Evolutionary conservation across 2,329 filamentous ascomycete species (phyloP), one percentile per base, ranked within the genome.

Genomic region (Fusarium odoratissimum): DNA sequence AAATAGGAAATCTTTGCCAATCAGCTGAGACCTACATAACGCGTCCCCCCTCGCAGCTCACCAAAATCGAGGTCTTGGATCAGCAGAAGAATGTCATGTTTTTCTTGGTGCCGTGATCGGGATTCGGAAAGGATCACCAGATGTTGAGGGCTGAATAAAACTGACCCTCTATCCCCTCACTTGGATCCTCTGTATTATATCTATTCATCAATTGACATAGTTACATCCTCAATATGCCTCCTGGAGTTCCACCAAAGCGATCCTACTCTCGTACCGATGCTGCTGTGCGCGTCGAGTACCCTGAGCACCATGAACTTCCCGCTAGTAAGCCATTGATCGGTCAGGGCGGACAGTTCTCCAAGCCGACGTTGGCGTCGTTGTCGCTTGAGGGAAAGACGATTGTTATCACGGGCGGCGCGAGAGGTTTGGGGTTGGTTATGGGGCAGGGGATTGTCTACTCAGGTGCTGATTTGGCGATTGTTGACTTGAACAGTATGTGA

Each of bases 401-500:
- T 54, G 86, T 98, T 35, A 92, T 98, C 23, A 98, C 95, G 0
- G 95, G 95, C 52, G 95, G 95, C 79, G 95, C 95, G 28, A 88
- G 95, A 80, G 95, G 95, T 8, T 83, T 98, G 64, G 95, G 95
- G 35, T 85, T 98, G 65, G 95, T 97, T 72, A 97, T 98, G 93
- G 93, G 92, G 60, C 95, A 97, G 84, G 95, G 93, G 35, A 89
- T 97, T 81, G 93, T 97, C 58, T 91, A 93, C 56, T 96, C 93
- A 54, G 95, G 95, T 51, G 93, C 93, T 16, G 91, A 97, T 81
- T 86, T 98, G 68, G 95, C 95, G 21, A 93, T 98, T 82, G 94
- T 98, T 42, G 95, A 98, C 81, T 85, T 97, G 84, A 97, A 98
- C 84, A 92, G 93, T 95, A 83, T 73, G 90, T 86, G 23, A 17